A percentile compares a stretch with the other conserved stretches of the same genome.
Conservation (phyloP, 2,329 filamentous ascomycete genomes). For the Dothistroma pini region DNA sequence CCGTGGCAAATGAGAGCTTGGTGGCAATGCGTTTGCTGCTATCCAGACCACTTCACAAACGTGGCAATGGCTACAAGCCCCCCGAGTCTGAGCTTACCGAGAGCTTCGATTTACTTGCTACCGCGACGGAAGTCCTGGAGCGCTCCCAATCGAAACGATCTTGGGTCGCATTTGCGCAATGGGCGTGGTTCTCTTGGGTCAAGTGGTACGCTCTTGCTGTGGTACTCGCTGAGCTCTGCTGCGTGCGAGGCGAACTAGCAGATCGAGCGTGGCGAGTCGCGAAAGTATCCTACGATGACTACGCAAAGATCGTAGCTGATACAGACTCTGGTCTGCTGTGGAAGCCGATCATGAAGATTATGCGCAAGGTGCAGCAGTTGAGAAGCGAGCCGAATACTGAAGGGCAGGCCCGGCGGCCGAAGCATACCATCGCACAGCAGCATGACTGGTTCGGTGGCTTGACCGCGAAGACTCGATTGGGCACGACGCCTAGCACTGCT, state of each 20-base stretch:
- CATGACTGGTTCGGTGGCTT: too few relatives aligned
- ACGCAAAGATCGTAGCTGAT: conserved; percentile 13
- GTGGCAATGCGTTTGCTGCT: conserved; percentile 11
- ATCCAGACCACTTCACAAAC: conserved; percentile 9
- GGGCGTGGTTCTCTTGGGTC: conserved; percentile 14
- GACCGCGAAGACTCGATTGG: too few relatives aligned
- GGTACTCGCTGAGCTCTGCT: conserved; percentile 14
- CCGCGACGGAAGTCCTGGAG: conserved; percentile 14
- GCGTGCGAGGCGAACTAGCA: not conserved
- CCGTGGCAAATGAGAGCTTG: conserved; percentile 6
- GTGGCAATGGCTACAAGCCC: not conserved
- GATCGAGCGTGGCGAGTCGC: conserved; percentile 10
- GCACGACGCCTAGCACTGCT: too few relatives aligned
- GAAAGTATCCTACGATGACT: conserved; percentile 9
- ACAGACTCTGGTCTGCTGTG: conserved; percentile 11
- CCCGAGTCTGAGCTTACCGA: not conserved
- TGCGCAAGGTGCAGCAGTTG: conserved; percentile 4
- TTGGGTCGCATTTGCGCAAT: conserved; percentile 4
- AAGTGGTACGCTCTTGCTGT: conserved; percentile 18
- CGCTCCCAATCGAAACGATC: conserved; percentile 9
- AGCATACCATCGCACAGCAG: not conserved
- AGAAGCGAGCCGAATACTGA: not conserved
- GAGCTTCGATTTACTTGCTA: conserved; percentile 2
- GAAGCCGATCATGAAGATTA: conserved; percentile 13
- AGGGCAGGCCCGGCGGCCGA: conserved; percentile 5